phyloP scores from a whole-genome alignment of 495 filamentous ascomycete species.

The Xanthoparmelia taractica region DNA sequence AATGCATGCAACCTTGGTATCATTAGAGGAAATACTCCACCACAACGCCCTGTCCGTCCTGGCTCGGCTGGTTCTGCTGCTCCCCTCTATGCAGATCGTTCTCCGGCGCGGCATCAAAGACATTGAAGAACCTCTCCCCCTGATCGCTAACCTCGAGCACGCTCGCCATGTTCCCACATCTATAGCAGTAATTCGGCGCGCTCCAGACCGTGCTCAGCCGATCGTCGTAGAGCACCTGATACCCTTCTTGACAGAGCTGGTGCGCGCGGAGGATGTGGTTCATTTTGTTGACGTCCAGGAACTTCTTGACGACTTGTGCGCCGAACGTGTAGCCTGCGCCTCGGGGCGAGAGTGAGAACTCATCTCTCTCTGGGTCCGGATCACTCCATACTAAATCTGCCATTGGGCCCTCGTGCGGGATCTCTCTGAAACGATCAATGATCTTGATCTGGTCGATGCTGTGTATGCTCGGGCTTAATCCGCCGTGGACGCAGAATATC shows the following conservation, averaged over 20 bases:
- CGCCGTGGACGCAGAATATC: slow-evolving; percentile 97
- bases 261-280: slow-evolving; percentile 92
- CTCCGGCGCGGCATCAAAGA: slow-evolving; percentile 93
- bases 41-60: slow-evolving; percentile 52
- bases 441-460: slow-evolving; percentile 99
- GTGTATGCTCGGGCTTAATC: slow-evolving; percentile 90
- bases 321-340: slow-evolving; percentile 97
- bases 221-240: slow-evolving; percentile 92
- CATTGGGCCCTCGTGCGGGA: slow-evolving; percentile 98
- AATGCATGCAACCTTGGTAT: slow-evolving; percentile 33
- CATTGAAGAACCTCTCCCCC: slow-evolving; percentile 89
- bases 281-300: slow-evolving; percentile 94
- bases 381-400: slow-evolving; percentile 99
- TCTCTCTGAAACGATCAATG: slow-evolving; percentile 96
- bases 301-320: slow-evolving; percentile 94
- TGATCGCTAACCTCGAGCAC: slow-evolving; percentile 90
- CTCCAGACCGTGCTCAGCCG: slow-evolving; percentile 94
- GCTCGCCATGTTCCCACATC: slow-evolving; percentile 94
- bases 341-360: slow-evolving; percentile 88
- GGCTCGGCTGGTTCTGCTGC: slow-evolving; percentile 55
- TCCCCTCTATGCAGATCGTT: slow-evolving; percentile 82
- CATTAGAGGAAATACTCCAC: slow-evolving; percentile 66
- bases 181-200: slow-evolving; percentile 93
- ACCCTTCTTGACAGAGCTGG: slow-evolving; percentile 95
- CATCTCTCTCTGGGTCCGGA: slow-evolving; percentile 88